phyloP scores from a whole-genome alignment of 257 asterid species.

The Anisodus acutangulus region DNA sequence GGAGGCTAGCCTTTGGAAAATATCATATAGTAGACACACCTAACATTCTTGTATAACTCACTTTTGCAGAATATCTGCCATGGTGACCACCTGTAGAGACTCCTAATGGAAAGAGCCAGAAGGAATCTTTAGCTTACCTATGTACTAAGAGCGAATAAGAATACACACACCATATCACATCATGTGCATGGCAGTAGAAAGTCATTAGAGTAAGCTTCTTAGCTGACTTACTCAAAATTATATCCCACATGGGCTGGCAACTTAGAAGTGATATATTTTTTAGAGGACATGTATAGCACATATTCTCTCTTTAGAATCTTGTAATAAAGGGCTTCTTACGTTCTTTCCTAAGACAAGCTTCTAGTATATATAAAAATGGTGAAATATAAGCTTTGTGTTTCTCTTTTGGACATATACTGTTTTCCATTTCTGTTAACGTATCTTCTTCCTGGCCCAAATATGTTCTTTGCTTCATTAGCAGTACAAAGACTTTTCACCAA shows the following conservation, averaged over 20 bases:
- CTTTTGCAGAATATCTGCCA: conserved; percentile 9
- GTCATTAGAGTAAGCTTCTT: conserved; percentile 27
- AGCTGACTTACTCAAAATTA: conserved; percentile 20
- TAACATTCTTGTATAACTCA: conserved; percentile 5
- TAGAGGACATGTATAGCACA: background rate
- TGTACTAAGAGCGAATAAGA: conserved; percentile 7
- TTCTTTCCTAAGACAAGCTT: conserved; percentile 5
- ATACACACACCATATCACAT: background rate
- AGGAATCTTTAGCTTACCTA: conserved; percentile 11
- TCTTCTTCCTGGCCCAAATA: conserved; percentile 55
- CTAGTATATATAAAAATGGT: background rate
- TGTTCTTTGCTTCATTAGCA: conserved; percentile 98
- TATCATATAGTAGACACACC: conserved; percentile 12
- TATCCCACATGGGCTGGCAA: background rate
- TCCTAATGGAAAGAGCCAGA: background rate
- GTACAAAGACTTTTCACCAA: conserved; percentile 88
- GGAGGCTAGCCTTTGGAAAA: conserved; percentile 13
- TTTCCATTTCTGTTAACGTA: conserved; percentile 17
- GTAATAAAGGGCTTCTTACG: background rate
- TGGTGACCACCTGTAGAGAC: background rate
- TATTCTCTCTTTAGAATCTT: conserved; percentile 19
- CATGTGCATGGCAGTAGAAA: background rate
- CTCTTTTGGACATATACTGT: background rate
- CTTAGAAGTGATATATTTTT: background rate
- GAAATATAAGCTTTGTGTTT: conserved; percentile 20